phyloP scores from a whole-genome alignment of 768 basidiomycete species.

The Xerocomus potaroensis region DNA sequence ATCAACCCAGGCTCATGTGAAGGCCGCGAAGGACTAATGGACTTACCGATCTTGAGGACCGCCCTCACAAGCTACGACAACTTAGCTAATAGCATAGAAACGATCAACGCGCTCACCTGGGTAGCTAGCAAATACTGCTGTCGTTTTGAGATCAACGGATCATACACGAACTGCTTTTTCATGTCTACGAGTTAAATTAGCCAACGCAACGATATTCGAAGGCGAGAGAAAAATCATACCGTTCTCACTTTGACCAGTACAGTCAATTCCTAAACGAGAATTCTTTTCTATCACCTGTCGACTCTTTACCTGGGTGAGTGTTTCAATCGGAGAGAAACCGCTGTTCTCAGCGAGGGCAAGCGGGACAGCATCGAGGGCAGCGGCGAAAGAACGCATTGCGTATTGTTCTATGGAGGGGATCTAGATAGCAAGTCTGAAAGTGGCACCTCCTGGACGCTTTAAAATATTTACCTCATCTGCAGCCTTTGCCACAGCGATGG shows the following conservation, averaged over 20 bases:
- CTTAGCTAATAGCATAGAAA: conserved; percentile 4
- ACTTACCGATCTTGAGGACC: conserved; percentile 81
- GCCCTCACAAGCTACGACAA: conserved; percentile 67
- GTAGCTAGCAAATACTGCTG: conserved; percentile 98
- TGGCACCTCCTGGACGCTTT: neutral
- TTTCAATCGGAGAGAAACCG: conserved; percentile 93
- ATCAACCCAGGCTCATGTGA: neutral
- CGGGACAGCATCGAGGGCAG: conserved; percentile 91
- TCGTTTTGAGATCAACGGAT: conserved; percentile 94
- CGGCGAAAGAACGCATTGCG: conserved; percentile 98
- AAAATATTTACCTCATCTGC: conserved; percentile 74
- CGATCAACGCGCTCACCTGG: conserved; percentile 50
- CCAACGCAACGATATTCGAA: neutral
- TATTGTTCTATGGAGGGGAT: conserved; percentile 98
- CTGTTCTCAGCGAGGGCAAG: conserved; percentile 98
- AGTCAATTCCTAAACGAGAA: conserved; percentile 89
- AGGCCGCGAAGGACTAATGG: neutral
- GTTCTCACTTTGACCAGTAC: conserved; percentile 78
- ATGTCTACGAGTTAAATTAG: conserved; percentile 59
- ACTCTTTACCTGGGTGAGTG: conserved; percentile 92
- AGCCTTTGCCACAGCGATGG: conserved; percentile 88
- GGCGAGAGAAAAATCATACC: conserved; percentile 49
- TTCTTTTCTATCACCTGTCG: conserved; percentile 84
- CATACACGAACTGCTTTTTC: conserved; percentile 96
- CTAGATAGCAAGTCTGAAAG: conserved; percentile 35